Base-by-base conservation (phyloP, 2,329 filamentous ascomycete genomes). In the Colletotrichum sansevieriae region DNA sequence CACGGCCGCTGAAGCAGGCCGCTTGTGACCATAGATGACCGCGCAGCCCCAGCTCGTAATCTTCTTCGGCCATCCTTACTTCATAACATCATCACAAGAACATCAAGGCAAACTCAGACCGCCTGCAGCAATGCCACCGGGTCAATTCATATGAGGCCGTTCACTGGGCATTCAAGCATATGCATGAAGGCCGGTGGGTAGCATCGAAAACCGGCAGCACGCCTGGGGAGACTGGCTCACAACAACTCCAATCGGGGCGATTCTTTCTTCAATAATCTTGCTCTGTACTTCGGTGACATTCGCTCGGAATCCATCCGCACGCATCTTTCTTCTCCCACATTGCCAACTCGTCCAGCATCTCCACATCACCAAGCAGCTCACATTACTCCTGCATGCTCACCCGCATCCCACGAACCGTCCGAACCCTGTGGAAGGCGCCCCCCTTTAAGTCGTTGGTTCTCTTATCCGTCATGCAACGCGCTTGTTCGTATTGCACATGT, bases 351-450 rank as follows among this genome's bases (percentile, higher is more conserved):
- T 52, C n/a, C 49, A 25, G 6, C 25, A 59, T 46, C 56, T 59
- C 56, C 56, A 59, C 56, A 46, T 59, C 54, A 51, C 18, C 43
- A 35, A 56, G 51, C 59, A 56, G 43, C 37, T 11, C 29, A n/a
- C 51, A 51, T 57, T 39, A 49, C 22, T 51, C 51, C 43, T 43
- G 51, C 59, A 51, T 63, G 22, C 35, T 25, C 59, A 39, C 43
- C 59, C 59, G 51, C 35, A 49, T 51, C 51, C 41, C 35, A 22
- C 41, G 15, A 52, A 29, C 47, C 15, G 22, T 25, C 13, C 47
- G n/a, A 51, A 25, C 22, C 47, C 47, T 12, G n/a, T 13, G 39
- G 15, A 43, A 22, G 13, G 47, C 20, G 13, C 22, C 22, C 22
- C 22, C 29, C n/a, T 11, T 12, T 29, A 11, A 15, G 37, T 39